A percentile compares a stretch with the other conserved stretches of the same genome.
These are phyloP conservation scores for Globisporangium emineosum DNA, from an alignment of 352 stramenopile genomes.

Conservation along the genomic window DNA sequence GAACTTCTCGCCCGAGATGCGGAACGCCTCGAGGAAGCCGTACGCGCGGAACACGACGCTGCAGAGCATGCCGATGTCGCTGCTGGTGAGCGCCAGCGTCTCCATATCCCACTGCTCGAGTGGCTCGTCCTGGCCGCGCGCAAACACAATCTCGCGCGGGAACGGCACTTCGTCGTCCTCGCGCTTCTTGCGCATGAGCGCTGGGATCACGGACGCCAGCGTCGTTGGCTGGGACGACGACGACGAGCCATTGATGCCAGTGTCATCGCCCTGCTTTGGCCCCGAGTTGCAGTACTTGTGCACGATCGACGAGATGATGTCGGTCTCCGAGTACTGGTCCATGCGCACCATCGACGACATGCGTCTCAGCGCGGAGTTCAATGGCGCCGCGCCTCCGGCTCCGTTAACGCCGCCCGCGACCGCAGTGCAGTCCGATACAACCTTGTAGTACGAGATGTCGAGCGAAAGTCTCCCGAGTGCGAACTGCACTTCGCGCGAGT, in stretches of 20 bases:
- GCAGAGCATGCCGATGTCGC: constrained; percentile 40
- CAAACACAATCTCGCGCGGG: constrained; percentile 48
- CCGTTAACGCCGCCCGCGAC: constrained; percentile 11
- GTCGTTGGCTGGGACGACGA: constrained; percentile 1
- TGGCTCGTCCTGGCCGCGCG: constrained; percentile 34
- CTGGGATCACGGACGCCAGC: constrained; percentile 23
- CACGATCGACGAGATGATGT: constrained; percentile 63
- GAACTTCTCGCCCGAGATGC: constrained; percentile 53
- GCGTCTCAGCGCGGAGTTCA: constrained; percentile 7
- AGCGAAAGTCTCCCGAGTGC: constrained; percentile 60
- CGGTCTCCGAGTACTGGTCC: constrained; percentile 40
- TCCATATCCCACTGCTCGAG: constrained; percentile 57
- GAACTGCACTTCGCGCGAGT: constrained; percentile 64
- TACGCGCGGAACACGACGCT: constrained; percentile 47
- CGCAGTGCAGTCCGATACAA: constrained; percentile 43
- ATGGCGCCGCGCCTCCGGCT: no score
- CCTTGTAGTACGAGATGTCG: constrained; percentile 81
- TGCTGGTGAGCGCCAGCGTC: constrained; percentile 32
- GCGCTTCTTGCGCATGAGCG: constrained; percentile 39
- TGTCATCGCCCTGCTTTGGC: neutral
- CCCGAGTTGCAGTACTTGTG: constrained; percentile 45
- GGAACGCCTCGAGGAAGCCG: constrained; percentile 52
- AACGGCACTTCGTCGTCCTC: constrained; percentile 58
- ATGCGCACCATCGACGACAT: constrained; percentile 21
- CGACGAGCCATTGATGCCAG: neutral